phyloP scores from a whole-genome alignment of 78 protist genomes.

The Anaeramoeba flamelloides region DNA sequence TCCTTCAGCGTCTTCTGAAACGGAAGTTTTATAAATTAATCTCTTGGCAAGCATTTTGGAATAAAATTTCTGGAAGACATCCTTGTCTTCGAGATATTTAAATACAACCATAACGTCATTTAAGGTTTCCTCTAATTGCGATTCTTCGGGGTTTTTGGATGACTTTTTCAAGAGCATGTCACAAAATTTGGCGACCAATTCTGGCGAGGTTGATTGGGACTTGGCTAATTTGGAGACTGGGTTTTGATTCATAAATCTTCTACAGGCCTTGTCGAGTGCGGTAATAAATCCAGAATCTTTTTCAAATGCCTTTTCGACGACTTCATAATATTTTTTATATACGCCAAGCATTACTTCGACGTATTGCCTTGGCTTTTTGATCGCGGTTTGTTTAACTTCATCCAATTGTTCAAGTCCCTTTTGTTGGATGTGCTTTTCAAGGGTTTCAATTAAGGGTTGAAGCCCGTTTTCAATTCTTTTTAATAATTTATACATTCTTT shows the following conservation, averaged over 20 bases:
- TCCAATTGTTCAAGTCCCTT: slow-evolving; percentile 26
- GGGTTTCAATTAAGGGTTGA: slow-evolving; percentile 26
- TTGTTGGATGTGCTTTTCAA: slow-evolving; percentile 27
- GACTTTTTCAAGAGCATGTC: slow-evolving; percentile 32
- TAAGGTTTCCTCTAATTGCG: slow-evolving; percentile 42
- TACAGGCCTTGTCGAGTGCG: too few species aligned
- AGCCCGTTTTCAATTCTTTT: slow-evolving; percentile 42
- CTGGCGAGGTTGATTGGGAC: too few species aligned
- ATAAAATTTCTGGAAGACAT: slow-evolving; percentile 65
- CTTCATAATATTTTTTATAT: too few species aligned
- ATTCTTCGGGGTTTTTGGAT: slow-evolving; percentile 24
- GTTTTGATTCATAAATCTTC: too few species aligned
- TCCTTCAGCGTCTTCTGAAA: slow-evolving; percentile 51
- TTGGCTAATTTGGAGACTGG: too few species aligned
- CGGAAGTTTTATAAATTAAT: slow-evolving; percentile 36
- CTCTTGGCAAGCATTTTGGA: slow-evolving; percentile 57
- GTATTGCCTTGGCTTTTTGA: too few species aligned
- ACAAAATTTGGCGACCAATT: too few species aligned
- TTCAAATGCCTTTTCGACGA: too few species aligned
- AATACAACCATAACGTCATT: slow-evolving; percentile 38
- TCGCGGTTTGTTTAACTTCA: too few species aligned
- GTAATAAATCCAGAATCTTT: too few species aligned
- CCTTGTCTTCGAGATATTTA: slow-evolving; percentile 63
- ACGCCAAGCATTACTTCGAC: too few species aligned
- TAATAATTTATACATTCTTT: slow-evolving; percentile 27